Evolutionary conservation across 148 eudicot species (phyloP), one percentile per base, ranked within the genome.

Genomic region (Camellia lanceoleosa): DNA sequence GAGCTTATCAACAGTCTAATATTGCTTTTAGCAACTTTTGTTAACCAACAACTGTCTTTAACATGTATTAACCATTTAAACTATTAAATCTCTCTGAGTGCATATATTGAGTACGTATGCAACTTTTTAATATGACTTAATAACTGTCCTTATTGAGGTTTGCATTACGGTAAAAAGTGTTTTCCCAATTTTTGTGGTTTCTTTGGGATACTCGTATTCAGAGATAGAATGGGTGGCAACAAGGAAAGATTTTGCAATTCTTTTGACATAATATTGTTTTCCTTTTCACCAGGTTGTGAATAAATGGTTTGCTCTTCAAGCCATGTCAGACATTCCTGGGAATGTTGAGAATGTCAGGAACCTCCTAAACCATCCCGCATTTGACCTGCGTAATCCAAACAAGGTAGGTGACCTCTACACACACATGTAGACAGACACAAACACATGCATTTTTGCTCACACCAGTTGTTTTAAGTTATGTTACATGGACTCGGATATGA

Each of bases 241-340:
- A 12, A 6, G 10, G 54, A 20, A 64, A 52, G 13, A 19, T 66
- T 46, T 41, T n/a, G 56, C 65, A 12, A 15, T 38, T 68, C 8
- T 66, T 59, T 65, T 38, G 8, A 59, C 16, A 8, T 18, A 11
- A 60, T 72, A 49, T 30, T 16, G 0, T 67, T 81, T 74, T 62
- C 5, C 62, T 55, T 41, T 65, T 78, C 77, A 65, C 20, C 81
- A 95, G 99, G 98, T 96, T 76, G 92, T 96, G 79, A 92, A 87
- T 83, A 96, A 92, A 83, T 96, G 99, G 99, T 92, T 96, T 76
- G 84, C 93, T 10, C 99, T 96, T 74, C 99, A 96, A 92, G 97
- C 99, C 83, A 62, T 79, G 73, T 96, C 98, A 12, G 93, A 93
- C 82, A 82, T 90, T 62, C 92, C 97, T 7, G 92, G 97, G 58